A percentile compares a stretch with the other conserved stretches of the same genome.
Evolutionary conservation across 2,329 filamentous ascomycete species (phyloP).

Genomic region (Rutstroemia sp.): DNA sequence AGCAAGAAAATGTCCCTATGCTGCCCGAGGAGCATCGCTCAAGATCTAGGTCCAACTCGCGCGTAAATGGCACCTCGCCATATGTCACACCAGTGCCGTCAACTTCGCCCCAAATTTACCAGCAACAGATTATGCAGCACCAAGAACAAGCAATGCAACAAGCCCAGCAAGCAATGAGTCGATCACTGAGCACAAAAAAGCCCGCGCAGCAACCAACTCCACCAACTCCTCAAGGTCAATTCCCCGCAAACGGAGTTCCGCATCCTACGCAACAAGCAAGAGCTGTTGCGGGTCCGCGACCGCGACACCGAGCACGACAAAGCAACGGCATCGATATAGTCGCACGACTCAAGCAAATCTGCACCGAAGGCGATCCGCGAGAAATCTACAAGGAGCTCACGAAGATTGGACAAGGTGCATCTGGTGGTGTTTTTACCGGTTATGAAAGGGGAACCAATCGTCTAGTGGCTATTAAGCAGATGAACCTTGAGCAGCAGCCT

Average conservation of each 20-base stretch:
- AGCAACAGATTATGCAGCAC: conserved; percentile 63
- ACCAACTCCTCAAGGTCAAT: conserved; percentile 46
- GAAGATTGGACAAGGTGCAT: conserved; percentile 97
- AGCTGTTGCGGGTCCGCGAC: conserved; percentile 51
- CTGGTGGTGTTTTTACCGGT: conserved; percentile 89
- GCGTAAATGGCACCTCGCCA: conserved; percentile 43
- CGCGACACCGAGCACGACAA: conserved; percentile 70
- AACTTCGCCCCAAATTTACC: conserved; percentile 37
- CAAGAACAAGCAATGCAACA: conserved; percentile 70
- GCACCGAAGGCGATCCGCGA: conserved; percentile 81
- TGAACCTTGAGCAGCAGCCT: conserved; percentile 97
- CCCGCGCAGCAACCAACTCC: conserved; percentile 39
- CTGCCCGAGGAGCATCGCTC: conserved; percentile 61
- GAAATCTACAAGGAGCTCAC: conserved; percentile 79
- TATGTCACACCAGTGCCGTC: conserved; percentile 21
- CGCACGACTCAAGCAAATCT: conserved; percentile 77
- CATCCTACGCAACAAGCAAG: conserved; percentile 29
- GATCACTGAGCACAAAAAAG: conserved; percentile 27
- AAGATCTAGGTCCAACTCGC: conserved; percentile 63
- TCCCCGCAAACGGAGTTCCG: conserved; percentile 31
- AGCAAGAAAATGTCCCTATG: conserved; percentile 34
- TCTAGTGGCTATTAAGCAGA: conserved; percentile 97
- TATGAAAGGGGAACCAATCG: conserved; percentile 78
- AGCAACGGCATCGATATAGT: conserved; percentile 79
- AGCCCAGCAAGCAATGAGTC: conserved; percentile 27